Conservation (phyloP, 805 yeast species). For the Ascoidea asiatica region DNA sequence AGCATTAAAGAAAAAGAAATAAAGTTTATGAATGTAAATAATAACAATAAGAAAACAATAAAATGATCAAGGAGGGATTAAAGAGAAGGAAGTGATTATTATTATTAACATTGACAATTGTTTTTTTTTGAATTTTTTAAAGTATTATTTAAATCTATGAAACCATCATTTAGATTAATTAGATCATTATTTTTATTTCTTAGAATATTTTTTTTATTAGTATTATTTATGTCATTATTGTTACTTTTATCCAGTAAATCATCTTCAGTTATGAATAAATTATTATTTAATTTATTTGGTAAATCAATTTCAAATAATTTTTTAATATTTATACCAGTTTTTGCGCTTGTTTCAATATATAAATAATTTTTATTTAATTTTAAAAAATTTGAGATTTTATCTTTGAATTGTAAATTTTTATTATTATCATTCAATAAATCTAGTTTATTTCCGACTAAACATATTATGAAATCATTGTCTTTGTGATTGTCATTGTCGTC, state of each 20-base stretch:
- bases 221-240: background rate
- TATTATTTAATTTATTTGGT: conserved; percentile 20
- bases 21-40: too few species aligned
- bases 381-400: conserved; percentile 21
- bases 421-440: conserved; percentile 32
- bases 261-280: conserved; percentile 25
- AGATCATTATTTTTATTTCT: background rate
- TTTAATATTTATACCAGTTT: conserved; percentile 48
- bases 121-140: background rate
- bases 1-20: too few species aligned
- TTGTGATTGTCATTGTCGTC: conserved; percentile 23
- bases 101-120: background rate
- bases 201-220: background rate
- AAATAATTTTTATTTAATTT: conserved; percentile 32
- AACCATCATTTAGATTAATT: background rate
- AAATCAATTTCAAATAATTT: conserved; percentile 24
- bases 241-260: background rate
- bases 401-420: background rate
- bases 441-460: conserved; percentile 73
- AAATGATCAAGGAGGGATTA: too few species aligned
- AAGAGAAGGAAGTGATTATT: too few species aligned
- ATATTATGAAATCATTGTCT: conserved; percentile 58
- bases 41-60: too few species aligned
- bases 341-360: conserved; percentile 55
- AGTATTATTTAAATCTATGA: background rate